Percentiles rank a stretch among this genome's conserved stretches.
phyloP scores from a whole-genome alignment of 1,284 basidiomycete genomes.

The Trametes polyzona region DNA sequence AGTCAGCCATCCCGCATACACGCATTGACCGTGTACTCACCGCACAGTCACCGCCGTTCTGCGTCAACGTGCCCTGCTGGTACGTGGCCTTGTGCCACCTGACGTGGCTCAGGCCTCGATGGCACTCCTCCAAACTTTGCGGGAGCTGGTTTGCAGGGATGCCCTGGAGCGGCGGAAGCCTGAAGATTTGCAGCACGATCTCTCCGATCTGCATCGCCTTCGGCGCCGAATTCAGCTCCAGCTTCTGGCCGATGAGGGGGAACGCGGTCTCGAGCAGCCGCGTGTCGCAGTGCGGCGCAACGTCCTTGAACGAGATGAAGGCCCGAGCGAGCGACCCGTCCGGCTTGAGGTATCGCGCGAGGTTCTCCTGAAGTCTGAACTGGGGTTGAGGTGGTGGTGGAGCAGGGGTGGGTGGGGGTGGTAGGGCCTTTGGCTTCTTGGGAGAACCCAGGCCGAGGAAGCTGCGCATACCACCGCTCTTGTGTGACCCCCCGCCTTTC shows the following conservation, averaged over 20 bases:
- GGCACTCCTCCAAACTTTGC: slow-evolving; percentile 90
- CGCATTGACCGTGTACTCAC: slow-evolving; percentile 51
- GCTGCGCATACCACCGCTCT: slow-evolving; percentile 58
- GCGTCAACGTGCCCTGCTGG: slow-evolving; percentile 92
- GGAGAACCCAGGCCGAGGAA: slow-evolving; percentile 76
- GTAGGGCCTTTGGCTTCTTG: slow-evolving; percentile 60
- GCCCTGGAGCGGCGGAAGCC: slow-evolving; percentile 86
- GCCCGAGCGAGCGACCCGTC: slow-evolving; percentile 83
- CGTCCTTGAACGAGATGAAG: slow-evolving; percentile 85
- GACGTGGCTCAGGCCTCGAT: slow-evolving; percentile 85
- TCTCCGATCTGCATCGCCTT: slow-evolving; percentile 74
- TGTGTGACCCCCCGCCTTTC: slow-evolving; percentile 41
- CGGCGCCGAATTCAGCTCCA: slow-evolving; percentile 57
- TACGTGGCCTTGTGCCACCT: slow-evolving; percentile 93
- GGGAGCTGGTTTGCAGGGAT: slow-evolving; percentile 82
- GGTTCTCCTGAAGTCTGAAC: slow-evolving; percentile 61
- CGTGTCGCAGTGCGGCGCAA: slow-evolving; percentile 80
- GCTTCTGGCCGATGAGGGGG: slow-evolving; percentile 79
- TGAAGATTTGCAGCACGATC: slow-evolving; percentile 86
- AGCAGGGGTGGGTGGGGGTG: slow-evolving; percentile 31
- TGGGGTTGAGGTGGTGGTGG: slow-evolving; percentile 43
- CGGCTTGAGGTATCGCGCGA: slow-evolving; percentile 81
- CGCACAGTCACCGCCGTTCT: slow-evolving; percentile 92
- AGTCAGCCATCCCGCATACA: not conserved
- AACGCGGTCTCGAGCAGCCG: slow-evolving; percentile 83